A percentile compares a stretch with the other conserved stretches of the same genome.
phyloP scores from a whole-genome alignment of 2,329 filamentous ascomycete genomes.

The Aspergillus sp. region DNA sequence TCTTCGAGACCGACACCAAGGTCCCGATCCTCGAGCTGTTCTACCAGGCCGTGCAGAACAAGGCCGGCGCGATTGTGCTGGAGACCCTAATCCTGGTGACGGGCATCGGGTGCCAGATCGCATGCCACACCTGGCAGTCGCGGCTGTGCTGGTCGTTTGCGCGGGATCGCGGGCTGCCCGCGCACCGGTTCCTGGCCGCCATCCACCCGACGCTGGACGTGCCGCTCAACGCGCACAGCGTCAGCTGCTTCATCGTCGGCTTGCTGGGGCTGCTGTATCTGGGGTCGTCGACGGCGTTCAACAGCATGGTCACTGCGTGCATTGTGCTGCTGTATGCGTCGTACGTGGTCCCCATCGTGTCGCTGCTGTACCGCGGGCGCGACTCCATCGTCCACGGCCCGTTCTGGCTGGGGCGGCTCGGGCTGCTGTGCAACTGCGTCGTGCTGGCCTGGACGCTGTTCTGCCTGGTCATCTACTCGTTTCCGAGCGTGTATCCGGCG shows the following conservation, averaged over 20 bases:
- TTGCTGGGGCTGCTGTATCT: conserved; percentile 40
- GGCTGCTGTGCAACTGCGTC: conserved; percentile 33
- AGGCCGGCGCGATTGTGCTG: conserved; percentile 37
- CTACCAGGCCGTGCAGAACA: conserved; percentile 33
- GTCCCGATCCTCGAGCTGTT: conserved; percentile 43
- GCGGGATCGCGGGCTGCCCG: conserved; percentile 41
- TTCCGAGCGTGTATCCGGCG: conserved; percentile 23
- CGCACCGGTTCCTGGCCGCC: conserved; percentile 30
- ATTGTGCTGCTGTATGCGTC: conserved; percentile 41
- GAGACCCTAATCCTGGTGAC: conserved; percentile 39
- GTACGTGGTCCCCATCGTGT: conserved; percentile 40
- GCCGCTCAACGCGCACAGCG: conserved; percentile 36
- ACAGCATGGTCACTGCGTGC: conserved; percentile 36
- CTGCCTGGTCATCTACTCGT: conserved; percentile 20
- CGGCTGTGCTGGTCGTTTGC: conserved; percentile 46
- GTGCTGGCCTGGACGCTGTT: conserved; percentile 40
- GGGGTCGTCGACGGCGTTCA: conserved; percentile 34
- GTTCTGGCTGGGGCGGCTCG: conserved; percentile 38
- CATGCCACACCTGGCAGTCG: conserved; percentile 42
- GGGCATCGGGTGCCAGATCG: conserved; percentile 38
- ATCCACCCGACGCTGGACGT: conserved; percentile 36
- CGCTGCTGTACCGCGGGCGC: conserved; percentile 35
- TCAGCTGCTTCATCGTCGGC: conserved; percentile 37
- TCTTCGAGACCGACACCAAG: conserved; percentile 33
- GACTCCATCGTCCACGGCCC: conserved; percentile 34